phyloP scores from a whole-genome alignment of 768 basidiomycete genomes.

The Pleurotus eryngii region DNA sequence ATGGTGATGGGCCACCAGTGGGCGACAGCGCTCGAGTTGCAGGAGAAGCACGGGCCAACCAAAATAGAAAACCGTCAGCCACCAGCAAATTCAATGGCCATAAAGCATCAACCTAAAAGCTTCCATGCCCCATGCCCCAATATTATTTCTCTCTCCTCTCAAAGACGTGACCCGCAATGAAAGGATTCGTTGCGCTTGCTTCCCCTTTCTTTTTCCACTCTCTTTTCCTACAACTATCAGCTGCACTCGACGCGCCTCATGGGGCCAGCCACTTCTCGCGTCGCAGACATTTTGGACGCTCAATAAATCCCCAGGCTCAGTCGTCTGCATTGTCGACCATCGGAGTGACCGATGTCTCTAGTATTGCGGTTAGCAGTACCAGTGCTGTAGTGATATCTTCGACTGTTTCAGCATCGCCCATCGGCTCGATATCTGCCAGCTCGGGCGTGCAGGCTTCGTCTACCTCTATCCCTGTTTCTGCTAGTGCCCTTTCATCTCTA shows the following conservation, averaged over 20 bases:
- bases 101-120: no score
- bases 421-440: no score
- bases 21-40: no score
- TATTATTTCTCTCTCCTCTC: neutral
- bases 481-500: neutral
- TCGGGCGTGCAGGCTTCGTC: neutral
- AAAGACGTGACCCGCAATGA: neutral
- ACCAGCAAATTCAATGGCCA: no score
- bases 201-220: constrained; percentile 1
- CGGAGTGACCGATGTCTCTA: neutral
- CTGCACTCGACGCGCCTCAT: neutral
- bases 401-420: no score
- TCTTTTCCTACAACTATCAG: neutral
- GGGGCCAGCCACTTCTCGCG: neutral
- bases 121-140: no score
- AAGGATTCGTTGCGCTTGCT: neutral
- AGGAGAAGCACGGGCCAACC: no score
- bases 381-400: neutral
- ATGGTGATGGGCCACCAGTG: no score
- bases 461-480: neutral
- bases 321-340: neutral
- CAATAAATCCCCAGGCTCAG: neutral
- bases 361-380: neutral
- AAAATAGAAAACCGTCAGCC: no score
- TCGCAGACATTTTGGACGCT: neutral